These are phyloP conservation scores for Phaffomyces antillensis DNA, from an alignment of 805 yeast genomes.

Conservation along the genomic window DNA sequence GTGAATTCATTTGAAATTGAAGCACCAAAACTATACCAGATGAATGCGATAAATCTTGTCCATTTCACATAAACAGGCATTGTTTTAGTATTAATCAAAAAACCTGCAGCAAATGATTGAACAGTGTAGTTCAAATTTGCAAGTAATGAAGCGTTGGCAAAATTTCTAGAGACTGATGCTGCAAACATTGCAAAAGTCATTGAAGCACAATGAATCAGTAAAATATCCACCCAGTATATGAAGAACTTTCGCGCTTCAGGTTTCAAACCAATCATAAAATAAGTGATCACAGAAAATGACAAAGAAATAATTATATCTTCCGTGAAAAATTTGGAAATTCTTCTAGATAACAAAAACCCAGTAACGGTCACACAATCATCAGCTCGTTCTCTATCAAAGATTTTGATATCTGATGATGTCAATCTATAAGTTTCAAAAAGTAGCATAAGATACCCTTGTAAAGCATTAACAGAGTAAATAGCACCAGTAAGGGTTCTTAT, in stretches of 20 bases:
- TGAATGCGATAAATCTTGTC: constrained; percentile 69
- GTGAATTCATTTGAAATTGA: constrained; percentile 59
- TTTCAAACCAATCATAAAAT: constrained; percentile 73
- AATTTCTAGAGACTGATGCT: constrained; percentile 18
- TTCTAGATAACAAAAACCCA: constrained; percentile 63
- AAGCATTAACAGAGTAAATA: constrained; percentile 43
- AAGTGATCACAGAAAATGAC: constrained; percentile 52
- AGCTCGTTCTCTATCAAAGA: constrained; percentile 63
- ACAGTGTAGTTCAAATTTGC: constrained; percentile 28
- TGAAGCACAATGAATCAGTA: constrained; percentile 51
- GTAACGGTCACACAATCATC: constrained; percentile 60
- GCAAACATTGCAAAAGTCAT: constrained; percentile 48
- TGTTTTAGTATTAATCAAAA: constrained; percentile 60
- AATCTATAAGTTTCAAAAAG: constrained; percentile 55
- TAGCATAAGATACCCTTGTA: constrained; percentile 50
- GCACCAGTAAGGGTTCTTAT: constrained; percentile 51
- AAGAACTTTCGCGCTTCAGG: constrained; percentile 42
- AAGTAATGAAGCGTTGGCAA: constrained; percentile 18
- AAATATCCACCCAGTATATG: constrained; percentile 49
- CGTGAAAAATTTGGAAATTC: constrained; percentile 56
- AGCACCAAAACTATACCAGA: constrained; percentile 77
- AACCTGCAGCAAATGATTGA: constrained; percentile 78
- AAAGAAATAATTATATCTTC: constrained; percentile 67
- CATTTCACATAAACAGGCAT: constrained; percentile 85
- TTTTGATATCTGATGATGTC: constrained; percentile 45